These are phyloP conservation scores for Fusarium sp. DNA, from an alignment of 2,329 filamentous ascomycete species.

Conservation along the genomic window DNA sequence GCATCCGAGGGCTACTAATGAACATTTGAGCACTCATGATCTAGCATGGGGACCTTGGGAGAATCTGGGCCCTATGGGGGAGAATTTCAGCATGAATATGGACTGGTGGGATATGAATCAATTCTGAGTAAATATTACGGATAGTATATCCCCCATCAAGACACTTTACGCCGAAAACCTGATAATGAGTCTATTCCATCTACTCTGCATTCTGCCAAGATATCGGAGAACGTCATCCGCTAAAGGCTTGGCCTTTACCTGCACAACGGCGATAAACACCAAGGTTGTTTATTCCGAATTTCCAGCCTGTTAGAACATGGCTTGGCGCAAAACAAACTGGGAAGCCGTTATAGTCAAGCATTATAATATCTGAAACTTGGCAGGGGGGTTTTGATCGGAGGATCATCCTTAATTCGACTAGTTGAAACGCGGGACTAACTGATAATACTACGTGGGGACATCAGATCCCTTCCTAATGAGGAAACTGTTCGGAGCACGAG, in stretches of 20 bases:
- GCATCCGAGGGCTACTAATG: background rate
- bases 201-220: background rate
- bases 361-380: background rate
- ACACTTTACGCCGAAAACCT: background rate
- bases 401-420: background rate
- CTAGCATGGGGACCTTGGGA: slow-evolving; percentile 36
- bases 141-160: background rate
- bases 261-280: background rate
- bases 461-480: no score
- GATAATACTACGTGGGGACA: background rate
- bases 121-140: background rate
- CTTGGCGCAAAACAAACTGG: background rate
- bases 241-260: no score
- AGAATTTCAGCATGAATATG: background rate
- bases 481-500: no score
- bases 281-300: background rate
- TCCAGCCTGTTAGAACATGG: background rate
- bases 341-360: background rate
- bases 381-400: background rate
- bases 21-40: background rate
- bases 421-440: background rate
- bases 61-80: slow-evolving; percentile 5
- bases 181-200: background rate
- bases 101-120: slow-evolving; percentile 33
- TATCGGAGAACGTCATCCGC: background rate